Conservation (phyloP, 345 rosid species). For the Linum trigynum region DNA sequence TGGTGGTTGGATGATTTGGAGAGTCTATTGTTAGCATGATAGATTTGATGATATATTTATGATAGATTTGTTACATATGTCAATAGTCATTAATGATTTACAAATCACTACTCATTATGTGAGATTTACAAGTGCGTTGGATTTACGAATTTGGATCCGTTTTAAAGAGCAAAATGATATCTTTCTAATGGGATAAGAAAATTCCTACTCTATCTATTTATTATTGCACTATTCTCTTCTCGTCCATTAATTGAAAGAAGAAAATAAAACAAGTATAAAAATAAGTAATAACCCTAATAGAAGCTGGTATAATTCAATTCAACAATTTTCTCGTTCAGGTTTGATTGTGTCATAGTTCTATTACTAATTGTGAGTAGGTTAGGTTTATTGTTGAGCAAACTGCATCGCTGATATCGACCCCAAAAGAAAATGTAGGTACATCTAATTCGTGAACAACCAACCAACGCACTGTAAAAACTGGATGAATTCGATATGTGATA, state of each 20-base stretch:
- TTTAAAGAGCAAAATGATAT: neutral
- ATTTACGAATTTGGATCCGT: too few relatives aligned
- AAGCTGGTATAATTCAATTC: neutral
- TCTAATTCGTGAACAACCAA: conserved; percentile 14
- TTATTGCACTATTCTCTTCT: neutral
- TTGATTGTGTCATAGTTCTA: neutral
- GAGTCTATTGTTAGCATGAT: too few relatives aligned
- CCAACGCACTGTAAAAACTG: conserved; percentile 13
- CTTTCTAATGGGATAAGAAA: neutral
- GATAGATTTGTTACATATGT: too few relatives aligned
- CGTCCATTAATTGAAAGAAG: conserved; percentile 2
- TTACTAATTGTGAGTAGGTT: neutral
- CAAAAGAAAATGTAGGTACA: conserved; percentile 5
- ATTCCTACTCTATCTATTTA: conserved; percentile 3
- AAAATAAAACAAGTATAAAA: conserved; percentile 11
- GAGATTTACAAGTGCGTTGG: too few relatives aligned
- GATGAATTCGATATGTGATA: conserved; percentile 9
- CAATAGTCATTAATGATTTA: too few relatives aligned
- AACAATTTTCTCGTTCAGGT: conserved; percentile 1
- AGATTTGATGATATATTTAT: too few relatives aligned
- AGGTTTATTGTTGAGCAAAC: conserved; percentile 5
- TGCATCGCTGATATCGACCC: neutral
- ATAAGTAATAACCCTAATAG: conserved; percentile 6
- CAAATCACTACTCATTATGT: too few relatives aligned
- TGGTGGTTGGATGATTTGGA: too few relatives aligned